A percentile compares a stretch with the other conserved stretches of the same genome.
phyloP scores from a whole-genome alignment of 306 rosid genomes.

The Inga oerstediana region DNA sequence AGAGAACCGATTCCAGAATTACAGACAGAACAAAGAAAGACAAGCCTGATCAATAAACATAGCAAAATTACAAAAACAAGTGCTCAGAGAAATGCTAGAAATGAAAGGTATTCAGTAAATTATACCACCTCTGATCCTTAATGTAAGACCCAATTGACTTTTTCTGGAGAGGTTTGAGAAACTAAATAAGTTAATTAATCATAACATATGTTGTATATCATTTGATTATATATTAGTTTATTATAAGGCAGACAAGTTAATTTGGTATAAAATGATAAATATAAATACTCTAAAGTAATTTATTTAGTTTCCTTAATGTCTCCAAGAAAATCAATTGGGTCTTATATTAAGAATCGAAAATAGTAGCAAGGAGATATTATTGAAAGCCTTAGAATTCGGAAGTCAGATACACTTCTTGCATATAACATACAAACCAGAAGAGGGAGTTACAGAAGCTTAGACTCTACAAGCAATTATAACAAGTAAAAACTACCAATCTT shows the following conservation, averaged over 20 bases:
- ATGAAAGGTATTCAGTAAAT: neutral
- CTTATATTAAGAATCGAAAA: too few species aligned
- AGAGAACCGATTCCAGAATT: neutral
- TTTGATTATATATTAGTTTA: too few species aligned
- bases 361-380: neutral
- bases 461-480: neutral
- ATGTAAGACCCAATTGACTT: too few species aligned
- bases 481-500: neutral
- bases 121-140: neutral
- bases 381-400: neutral
- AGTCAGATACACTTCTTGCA: neutral
- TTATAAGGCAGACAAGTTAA: too few species aligned
- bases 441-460: neutral
- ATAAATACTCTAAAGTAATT: too few species aligned
- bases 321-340: too few species aligned
- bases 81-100: neutral
- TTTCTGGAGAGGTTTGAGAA: too few species aligned
- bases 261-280: too few species aligned
- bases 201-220: too few species aligned
- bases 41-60: neutral
- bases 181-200: too few species aligned
- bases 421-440: neutral
- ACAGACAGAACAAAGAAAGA: neutral
- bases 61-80: neutral
- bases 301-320: too few species aligned